Conservation (phyloP, 768 basidiomycete genomes). For the Termitomyces sp. region DNA sequence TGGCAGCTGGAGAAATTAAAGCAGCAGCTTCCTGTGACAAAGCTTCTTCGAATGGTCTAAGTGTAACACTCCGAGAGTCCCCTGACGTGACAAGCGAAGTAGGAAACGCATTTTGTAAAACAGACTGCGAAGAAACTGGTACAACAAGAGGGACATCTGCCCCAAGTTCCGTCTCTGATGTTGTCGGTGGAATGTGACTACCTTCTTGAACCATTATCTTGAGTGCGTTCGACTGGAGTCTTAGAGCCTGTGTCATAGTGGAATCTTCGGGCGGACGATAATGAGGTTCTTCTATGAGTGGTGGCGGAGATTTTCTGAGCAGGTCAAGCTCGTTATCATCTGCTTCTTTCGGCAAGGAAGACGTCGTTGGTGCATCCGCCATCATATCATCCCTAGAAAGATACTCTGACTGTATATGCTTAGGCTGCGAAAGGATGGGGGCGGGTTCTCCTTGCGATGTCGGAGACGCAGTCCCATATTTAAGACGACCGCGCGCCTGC, state of each 20-base stretch:
- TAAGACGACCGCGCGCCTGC: neutral
- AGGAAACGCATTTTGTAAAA: neutral
- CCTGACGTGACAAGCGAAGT: neutral
- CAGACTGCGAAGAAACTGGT: neutral
- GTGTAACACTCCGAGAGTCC: neutral
- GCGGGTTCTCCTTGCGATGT: neutral
- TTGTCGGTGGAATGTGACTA: neutral
- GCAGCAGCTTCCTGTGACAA: neutral
- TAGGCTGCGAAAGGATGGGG: neutral
- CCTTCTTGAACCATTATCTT: neutral
- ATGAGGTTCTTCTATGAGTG: conserved; percentile 9
- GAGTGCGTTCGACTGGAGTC: neutral
- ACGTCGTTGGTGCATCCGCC: neutral
- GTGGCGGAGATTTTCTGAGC: conserved; percentile 21
- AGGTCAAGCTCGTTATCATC: conserved; percentile 37
- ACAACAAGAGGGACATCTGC: neutral
- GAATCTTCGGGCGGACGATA: neutral
- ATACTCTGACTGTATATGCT: neutral
- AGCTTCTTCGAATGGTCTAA: neutral
- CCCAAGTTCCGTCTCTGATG: neutral
- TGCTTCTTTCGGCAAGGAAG: conserved; percentile 8
- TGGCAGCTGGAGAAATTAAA: neutral
- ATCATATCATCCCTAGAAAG: neutral
- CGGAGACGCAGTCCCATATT: neutral
- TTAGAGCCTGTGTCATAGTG: neutral